These are phyloP conservation scores for Apodospora peruviana DNA, from an alignment of 495 filamentous ascomycete genomes.

Conservation along the genomic window DNA sequence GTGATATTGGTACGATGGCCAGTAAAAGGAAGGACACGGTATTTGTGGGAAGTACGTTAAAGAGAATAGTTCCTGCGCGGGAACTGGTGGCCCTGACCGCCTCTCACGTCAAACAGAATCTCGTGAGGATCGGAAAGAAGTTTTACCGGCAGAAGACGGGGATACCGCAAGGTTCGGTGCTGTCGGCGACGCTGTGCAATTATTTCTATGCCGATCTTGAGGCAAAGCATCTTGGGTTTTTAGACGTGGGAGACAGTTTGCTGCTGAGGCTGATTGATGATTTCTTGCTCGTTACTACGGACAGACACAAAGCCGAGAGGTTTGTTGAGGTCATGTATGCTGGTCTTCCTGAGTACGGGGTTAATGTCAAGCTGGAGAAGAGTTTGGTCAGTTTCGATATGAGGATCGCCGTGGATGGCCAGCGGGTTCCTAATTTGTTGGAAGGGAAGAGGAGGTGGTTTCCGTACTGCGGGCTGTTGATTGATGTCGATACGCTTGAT, in stretches of 20 bases:
- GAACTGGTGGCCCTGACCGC: constrained; percentile 64
- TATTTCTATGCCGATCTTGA: constrained; percentile 92
- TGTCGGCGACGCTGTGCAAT: constrained; percentile 85
- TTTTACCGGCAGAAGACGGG: constrained; percentile 84
- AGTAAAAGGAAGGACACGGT: constrained; percentile 58
- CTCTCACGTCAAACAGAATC: constrained; percentile 74
- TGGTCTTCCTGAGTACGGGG: constrained; percentile 73
- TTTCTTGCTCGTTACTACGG: constrained; percentile 79
- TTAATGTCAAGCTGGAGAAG: constrained; percentile 70
- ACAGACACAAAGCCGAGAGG: constrained; percentile 52
- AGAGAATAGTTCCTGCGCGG: constrained; percentile 46
- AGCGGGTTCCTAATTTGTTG: constrained; percentile 42
- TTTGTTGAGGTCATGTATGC: constrained; percentile 77
- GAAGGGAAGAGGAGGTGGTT: constrained; percentile 44
- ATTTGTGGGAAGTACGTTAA: constrained; percentile 61
- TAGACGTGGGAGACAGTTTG: constrained; percentile 44
- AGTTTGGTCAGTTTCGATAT: constrained; percentile 80
- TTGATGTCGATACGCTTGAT: constrained; percentile 72
- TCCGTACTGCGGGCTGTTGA: constrained; percentile 80
- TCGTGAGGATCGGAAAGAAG: constrained; percentile 84
- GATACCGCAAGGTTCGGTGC: constrained; percentile 86
- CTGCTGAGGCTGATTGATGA: constrained; percentile 85
- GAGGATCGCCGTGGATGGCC: constrained; percentile 29
- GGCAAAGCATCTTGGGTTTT: constrained; percentile 57
- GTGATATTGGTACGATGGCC: constrained; percentile 30